phyloP scores from a whole-genome alignment of 2,329 filamentous ascomycete species.

The Aspergillus fumigatus region DNA sequence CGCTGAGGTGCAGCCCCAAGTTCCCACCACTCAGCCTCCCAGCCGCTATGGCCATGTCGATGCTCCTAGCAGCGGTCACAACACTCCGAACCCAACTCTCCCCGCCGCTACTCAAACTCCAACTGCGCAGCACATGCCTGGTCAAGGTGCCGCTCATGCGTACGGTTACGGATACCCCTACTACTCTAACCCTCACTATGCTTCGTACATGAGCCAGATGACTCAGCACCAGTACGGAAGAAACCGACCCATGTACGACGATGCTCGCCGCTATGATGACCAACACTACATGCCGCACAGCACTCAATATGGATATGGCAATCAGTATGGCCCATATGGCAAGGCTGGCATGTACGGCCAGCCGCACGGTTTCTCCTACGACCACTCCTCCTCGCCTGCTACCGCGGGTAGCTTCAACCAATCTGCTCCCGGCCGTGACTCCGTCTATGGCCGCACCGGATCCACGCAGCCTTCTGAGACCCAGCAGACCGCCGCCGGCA shows the following conservation, averaged over 20 bases:
- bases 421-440: constrained; percentile 46
- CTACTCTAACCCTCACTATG: constrained; percentile 60
- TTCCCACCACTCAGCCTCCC: constrained; percentile 68
- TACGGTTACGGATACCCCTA: constrained; percentile 59
- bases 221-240: constrained; percentile 44
- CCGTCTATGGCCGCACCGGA: constrained; percentile 57
- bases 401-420: constrained; percentile 48
- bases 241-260: constrained; percentile 48
- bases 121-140: constrained; percentile 49
- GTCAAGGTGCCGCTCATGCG: constrained; percentile 44
- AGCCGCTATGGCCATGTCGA: constrained; percentile 63
- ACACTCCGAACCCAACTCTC: constrained; percentile 76
- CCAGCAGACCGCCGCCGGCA: constrained; percentile 47
- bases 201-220: constrained; percentile 57
- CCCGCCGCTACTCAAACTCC: constrained; percentile 54
- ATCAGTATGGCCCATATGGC: constrained; percentile 49
- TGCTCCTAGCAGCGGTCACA: constrained; percentile 84
- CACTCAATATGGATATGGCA: constrained; percentile 52
- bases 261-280: constrained; percentile 46
- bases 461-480: constrained; percentile 54
- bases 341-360: constrained; percentile 61
- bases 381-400: constrained; percentile 61
- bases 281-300: constrained; percentile 41
- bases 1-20: constrained; percentile 55
- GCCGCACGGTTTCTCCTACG: constrained; percentile 60